Base-by-base conservation (phyloP, 176 grass and related monocot species). In the Dendrocalamus sinicus region DNA sequence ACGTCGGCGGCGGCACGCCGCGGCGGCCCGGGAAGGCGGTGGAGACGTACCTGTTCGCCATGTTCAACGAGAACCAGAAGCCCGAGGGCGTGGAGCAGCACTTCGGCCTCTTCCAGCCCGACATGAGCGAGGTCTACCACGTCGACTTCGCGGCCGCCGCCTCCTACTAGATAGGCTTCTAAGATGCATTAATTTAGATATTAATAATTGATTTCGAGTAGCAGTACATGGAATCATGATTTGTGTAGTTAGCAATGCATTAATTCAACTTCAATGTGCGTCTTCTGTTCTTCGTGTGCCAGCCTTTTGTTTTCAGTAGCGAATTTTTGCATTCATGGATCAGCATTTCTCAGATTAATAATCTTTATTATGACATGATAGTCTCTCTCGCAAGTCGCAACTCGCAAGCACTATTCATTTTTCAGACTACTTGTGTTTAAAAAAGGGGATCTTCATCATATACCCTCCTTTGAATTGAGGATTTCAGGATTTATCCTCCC, bases 31-130 rank as follows among this genome's bases (percentile, higher is more conserved):
- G 86, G 60, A 98, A 95, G 88, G 65, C 82, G 7, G 54, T 93
- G 51, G 96, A 95, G 91, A 95, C 96, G 67, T 98, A 94, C 63
- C 81, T 95, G 35, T 98, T 98, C 89, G 93, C 96, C 53, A 95
- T 98, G 93, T 98, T 98, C 80, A 98, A 98, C 87, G 96, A 98
- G 91, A 90, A 98, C 90, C 59, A 86, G 24, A 98, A 98, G 89
- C 53, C 90, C 5, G 89, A 88, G 52, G 96, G 96, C 67, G 90
- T 92, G 10, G 96, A 98, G 86, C 91, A 90, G 63, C 82, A 98
- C 85, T 98, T 98, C 23, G 96, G 96, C 7, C 52, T 98, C 64
- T 95, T 92, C 85, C 84, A 78, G 65, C 96, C 96, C 51, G 91
- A 95, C 73, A 98, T 95, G 93, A 94, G 9, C 59, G 91, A 93